A percentile compares a stretch with the other conserved stretches of the same genome.
phyloP scores from a whole-genome alignment of 2,329 filamentous ascomycete genomes.

The Paracorniculantispora psalliotae region DNA sequence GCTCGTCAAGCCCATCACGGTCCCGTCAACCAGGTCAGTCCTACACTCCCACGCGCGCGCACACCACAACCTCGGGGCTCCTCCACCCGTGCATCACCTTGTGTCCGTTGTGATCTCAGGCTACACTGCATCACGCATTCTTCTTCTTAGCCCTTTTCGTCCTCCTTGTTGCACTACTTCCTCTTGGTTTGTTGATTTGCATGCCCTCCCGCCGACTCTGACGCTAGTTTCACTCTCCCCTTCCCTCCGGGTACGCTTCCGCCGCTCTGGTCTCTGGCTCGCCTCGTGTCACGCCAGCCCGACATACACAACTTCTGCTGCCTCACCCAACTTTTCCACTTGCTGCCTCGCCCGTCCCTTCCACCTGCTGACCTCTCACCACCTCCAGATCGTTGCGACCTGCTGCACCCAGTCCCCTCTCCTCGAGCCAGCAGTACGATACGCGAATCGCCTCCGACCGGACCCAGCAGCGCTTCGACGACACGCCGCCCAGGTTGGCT shows the following conservation, averaged over 20 bases:
- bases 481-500: conserved; percentile 15
- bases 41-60: neutral
- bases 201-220: neutral
- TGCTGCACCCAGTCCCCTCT: conserved; percentile 47
- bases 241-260: neutral
- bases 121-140: neutral
- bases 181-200: neutral
- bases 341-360: conserved; percentile 17
- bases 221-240: neutral
- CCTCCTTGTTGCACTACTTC: neutral
- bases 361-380: too few species aligned
- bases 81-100: neutral
- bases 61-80: neutral
- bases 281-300: neutral
- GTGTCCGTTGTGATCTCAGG: neutral
- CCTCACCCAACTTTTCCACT: neutral
- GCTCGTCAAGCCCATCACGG: neutral
- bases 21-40: conserved; percentile 7
- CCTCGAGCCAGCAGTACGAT: conserved; percentile 23
- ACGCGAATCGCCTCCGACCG: conserved; percentile 26
- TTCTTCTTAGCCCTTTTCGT: neutral
- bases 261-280: neutral
- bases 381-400: conserved; percentile 43
- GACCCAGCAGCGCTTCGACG: conserved; percentile 21
- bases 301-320: neutral